These are phyloP conservation scores for Tuber calosporum DNA, from an alignment of 495 filamentous ascomycete species.

Conservation along the genomic window DNA sequence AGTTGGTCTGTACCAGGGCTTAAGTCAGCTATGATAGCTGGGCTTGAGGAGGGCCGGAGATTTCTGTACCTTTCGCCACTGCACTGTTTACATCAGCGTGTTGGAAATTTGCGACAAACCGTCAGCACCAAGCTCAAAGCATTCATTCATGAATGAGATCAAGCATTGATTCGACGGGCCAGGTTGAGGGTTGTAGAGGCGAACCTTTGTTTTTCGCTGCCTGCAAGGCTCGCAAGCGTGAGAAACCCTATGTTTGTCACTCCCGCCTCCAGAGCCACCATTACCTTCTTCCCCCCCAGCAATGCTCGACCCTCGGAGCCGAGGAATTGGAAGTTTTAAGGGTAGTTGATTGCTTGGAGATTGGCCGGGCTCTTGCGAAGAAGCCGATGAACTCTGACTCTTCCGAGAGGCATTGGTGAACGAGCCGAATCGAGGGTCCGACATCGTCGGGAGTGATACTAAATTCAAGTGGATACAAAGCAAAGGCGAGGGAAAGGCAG, in stretches of 20 bases:
- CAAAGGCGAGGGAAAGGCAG: background rate
- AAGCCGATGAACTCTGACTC: conserved; percentile 28
- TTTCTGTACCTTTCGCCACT: conserved; percentile 48
- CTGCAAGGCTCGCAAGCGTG: conserved; percentile 42
- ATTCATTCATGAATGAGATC: conserved; percentile 13
- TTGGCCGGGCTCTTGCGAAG: conserved; percentile 19
- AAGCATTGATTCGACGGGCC: conserved; percentile 4
- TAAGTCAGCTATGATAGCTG: conserved; percentile 9
- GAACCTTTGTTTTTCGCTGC: conserved; percentile 50
- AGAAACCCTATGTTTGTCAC: conserved; percentile 40
- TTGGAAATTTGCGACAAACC: conserved; percentile 12
- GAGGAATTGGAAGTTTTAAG: conserved; percentile 32
- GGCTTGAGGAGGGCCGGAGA: conserved; percentile 11
- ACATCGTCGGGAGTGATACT: conserved; percentile 14
- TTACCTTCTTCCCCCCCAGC: conserved; percentile 32
- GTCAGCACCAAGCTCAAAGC: conserved; percentile 21
- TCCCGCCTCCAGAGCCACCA: conserved; percentile 19
- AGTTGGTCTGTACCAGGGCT: conserved; percentile 38
- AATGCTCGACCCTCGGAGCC: conserved; percentile 26
- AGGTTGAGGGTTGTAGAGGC: conserved; percentile 12
- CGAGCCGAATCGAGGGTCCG: conserved; percentile 15
- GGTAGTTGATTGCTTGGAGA: conserved; percentile 9
- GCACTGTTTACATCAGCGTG: conserved; percentile 42
- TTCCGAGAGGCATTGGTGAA: conserved; percentile 16
- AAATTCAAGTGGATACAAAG: background rate